Evolutionary conservation across 148 eudicot species (phyloP).

Genomic region (Camellia lanceoleosa): DNA sequence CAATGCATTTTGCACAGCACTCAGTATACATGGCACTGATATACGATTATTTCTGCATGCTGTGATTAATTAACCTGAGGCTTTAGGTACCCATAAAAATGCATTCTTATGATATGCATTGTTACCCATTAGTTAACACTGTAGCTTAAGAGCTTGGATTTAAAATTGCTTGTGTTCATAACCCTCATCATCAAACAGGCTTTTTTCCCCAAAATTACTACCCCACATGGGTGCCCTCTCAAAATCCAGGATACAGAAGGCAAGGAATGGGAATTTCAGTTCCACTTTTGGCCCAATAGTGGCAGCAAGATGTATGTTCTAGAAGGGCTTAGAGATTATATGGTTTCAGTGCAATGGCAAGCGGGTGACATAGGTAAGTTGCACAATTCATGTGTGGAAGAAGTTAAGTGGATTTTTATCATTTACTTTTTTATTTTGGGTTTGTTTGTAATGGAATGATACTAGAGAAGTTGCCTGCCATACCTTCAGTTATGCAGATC

Average conservation of each 20-base stretch:
- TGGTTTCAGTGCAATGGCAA: constrained; percentile 37
- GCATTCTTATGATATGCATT: not conserved
- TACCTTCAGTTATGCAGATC: not conserved
- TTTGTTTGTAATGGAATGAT: not conserved
- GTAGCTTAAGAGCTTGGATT: not conserved
- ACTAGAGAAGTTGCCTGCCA: not conserved
- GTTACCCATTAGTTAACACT: not conserved
- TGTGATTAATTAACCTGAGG: not conserved
- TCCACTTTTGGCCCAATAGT: constrained; percentile 36
- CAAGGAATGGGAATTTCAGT: constrained; percentile 38
- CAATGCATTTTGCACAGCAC: not conserved
- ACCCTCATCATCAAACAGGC: constrained; percentile 25
- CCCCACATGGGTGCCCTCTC: constrained; percentile 26
- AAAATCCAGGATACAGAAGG: constrained; percentile 38
- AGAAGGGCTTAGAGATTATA: constrained; percentile 46
- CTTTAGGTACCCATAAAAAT: constrained; percentile 1
- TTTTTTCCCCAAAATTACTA: constrained; percentile 35
- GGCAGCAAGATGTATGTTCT: constrained; percentile 38
- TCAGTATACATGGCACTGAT: not conserved
- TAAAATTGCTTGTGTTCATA: constrained; percentile 2
- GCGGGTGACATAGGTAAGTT: constrained; percentile 41
- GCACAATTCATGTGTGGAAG: not conserved
- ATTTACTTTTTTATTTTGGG: not conserved
- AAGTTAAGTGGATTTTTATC: not conserved
- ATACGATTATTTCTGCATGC: not conserved